Evolutionary conservation across 371 early-diverging fungal species (phyloP).

Genomic region (Globomyces sp.): DNA sequence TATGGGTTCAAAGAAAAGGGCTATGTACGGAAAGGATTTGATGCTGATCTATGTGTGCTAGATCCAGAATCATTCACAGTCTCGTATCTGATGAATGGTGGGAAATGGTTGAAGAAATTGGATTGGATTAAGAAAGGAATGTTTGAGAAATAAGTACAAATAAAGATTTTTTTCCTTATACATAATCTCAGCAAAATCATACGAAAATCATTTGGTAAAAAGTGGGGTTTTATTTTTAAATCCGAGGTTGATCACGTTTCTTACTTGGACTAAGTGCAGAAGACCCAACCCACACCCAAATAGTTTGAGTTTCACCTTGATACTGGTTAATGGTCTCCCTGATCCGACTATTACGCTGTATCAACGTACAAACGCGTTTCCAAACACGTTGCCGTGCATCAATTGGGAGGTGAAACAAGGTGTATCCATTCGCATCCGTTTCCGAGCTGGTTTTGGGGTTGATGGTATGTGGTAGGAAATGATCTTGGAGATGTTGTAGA

Average conservation of each 20-base stretch:
- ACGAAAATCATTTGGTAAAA: too few relatives aligned
- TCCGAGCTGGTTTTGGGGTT: background rate
- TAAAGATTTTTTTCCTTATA: too few relatives aligned
- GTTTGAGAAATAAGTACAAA: too few relatives aligned
- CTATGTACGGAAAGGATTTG: too few relatives aligned
- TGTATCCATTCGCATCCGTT: conserved; percentile 17
- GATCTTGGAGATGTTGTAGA: conserved; percentile 37
- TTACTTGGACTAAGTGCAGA: conserved; percentile 37
- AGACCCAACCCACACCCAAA: conserved; percentile 51
- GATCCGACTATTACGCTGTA: conserved; percentile 32
- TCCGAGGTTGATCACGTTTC: background rate
- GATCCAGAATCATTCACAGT: too few relatives aligned
- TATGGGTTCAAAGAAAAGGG: too few relatives aligned
- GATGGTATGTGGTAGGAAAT: conserved; percentile 28
- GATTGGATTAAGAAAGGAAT: too few relatives aligned
- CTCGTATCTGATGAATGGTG: too few relatives aligned
- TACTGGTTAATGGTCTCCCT: conserved; percentile 42
- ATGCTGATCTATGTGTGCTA: too few relatives aligned
- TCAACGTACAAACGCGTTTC: conserved; percentile 23
- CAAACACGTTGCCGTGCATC: conserved; percentile 34
- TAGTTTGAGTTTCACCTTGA: conserved; percentile 34
- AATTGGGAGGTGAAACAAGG: conserved; percentile 31
- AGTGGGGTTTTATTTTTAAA: too few relatives aligned
- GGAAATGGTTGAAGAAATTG: too few relatives aligned
- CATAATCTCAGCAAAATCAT: too few relatives aligned